Evolutionary conservation across 352 stramenopile genomes (phyloP).

Genomic region (Globisporangium splendens): DNA sequence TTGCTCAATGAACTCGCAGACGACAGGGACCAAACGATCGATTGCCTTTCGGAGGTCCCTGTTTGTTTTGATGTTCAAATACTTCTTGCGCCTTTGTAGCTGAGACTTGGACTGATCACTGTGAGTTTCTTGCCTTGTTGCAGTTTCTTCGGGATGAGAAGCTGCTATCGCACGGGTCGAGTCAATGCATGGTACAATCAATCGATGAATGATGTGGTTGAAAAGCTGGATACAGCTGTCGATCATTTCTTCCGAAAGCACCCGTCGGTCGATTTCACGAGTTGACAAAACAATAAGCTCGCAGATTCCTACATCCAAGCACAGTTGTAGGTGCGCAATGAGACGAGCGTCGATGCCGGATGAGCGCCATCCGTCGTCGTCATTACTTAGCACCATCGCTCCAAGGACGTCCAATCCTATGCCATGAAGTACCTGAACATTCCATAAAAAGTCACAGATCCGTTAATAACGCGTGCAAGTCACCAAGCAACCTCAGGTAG

Average conservation of each 20-base stretch:
- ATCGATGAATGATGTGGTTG: slow-evolving; percentile 43
- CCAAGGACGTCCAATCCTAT: slow-evolving; percentile 25
- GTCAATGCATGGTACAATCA: slow-evolving; percentile 74
- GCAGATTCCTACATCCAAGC: slow-evolving; percentile 68
- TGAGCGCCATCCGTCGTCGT: slow-evolving; percentile 29
- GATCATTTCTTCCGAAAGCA: slow-evolving; percentile 81
- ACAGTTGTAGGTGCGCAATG: slow-evolving; percentile 30
- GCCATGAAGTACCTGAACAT: slow-evolving; percentile 20
- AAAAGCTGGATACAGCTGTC: slow-evolving; percentile 76
- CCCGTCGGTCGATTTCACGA: slow-evolving; percentile 55
- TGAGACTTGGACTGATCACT: slow-evolving; percentile 1
- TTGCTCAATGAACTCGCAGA: slow-evolving; percentile 74
- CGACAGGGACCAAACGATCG: slow-evolving; percentile 53
- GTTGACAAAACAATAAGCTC: slow-evolving; percentile 74
- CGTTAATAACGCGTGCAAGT: not conserved
- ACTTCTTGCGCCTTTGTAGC: slow-evolving; percentile 6
- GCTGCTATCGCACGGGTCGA: slow-evolving; percentile 34
- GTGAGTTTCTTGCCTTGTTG: slow-evolving; percentile 1
- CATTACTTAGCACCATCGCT: slow-evolving; percentile 25
- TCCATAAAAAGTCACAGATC: not conserved
- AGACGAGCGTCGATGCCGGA: slow-evolving; percentile 32
- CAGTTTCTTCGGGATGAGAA: slow-evolving; percentile 2
- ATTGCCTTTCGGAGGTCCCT: slow-evolving; percentile 49
- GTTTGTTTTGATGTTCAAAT: slow-evolving; percentile 44
- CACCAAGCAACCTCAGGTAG: not conserved